These are phyloP conservation scores for Aspergillus awamori DNA, from an alignment of 2,329 filamentous ascomycete genomes.

Conservation along the genomic window DNA sequence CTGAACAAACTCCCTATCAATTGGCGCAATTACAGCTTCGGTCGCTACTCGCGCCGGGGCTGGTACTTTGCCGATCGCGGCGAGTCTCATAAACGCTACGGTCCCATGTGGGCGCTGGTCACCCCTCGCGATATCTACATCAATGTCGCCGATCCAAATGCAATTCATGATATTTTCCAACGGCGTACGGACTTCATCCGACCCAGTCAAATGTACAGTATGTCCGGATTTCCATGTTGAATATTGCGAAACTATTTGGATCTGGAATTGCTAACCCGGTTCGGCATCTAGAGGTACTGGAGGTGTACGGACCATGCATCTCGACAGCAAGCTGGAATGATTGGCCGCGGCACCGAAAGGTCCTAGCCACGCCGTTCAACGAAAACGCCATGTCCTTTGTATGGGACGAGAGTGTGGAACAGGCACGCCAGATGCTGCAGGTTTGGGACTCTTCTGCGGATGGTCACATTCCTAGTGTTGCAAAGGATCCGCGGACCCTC, in stretches of 20 bases:
- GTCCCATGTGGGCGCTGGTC: slow-evolving; percentile 7
- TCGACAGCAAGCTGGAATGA: slow-evolving; percentile 5
- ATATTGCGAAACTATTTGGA: not conserved
- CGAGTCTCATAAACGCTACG: slow-evolving; percentile 4
- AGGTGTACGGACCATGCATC: slow-evolving; percentile 11
- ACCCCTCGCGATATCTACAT: slow-evolving; percentile 9
- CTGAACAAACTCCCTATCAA: slow-evolving; percentile 8
- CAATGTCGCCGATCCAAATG: slow-evolving; percentile 2
- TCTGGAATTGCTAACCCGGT: not conserved
- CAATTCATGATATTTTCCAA: slow-evolving; percentile 1
- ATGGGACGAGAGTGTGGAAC: slow-evolving; percentile 4
- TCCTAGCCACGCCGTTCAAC: slow-evolving; percentile 7
- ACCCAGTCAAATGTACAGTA: slow-evolving; percentile 6
- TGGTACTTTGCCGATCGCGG: slow-evolving; percentile 9
- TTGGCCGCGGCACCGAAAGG: slow-evolving; percentile 10
- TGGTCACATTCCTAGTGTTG: not conserved
- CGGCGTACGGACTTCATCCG: slow-evolving; percentile 9
- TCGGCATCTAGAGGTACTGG: not conserved
- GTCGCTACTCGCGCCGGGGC: slow-evolving; percentile 9
- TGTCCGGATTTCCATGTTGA: not conserved
- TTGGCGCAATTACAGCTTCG: slow-evolving; percentile 4
- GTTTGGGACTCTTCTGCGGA: not conserved
- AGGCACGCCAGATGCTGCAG: slow-evolving; percentile 6
- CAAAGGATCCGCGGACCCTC: slow-evolving; percentile 7
- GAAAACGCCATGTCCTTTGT: slow-evolving; percentile 9